A percentile compares a stretch with the other conserved stretches of the same genome.
Evolutionary conservation across 176 grass and related monocot genomes (phyloP).

Genomic region (Oryza punctata): DNA sequence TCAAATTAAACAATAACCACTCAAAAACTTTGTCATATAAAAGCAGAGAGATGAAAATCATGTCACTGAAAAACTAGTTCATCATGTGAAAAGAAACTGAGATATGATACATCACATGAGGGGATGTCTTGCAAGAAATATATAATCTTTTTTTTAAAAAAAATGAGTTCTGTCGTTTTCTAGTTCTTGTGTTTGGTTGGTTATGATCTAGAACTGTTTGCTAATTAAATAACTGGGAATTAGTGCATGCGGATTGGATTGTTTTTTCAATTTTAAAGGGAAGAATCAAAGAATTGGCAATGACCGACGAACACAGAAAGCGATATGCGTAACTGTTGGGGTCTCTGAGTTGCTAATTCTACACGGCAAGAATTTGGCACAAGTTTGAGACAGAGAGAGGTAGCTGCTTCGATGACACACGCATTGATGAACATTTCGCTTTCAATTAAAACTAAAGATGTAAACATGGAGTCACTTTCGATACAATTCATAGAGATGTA

Average conservation of each 20-base stretch:
- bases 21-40: neutral
- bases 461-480: neutral
- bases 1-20: neutral
- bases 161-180: neutral
- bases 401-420: neutral
- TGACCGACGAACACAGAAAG: neutral
- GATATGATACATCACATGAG: neutral
- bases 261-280: neutral
- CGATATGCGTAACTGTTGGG: neutral
- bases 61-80: neutral
- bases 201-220: neutral
- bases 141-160: neutral
- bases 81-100: neutral
- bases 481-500: neutral
- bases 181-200: neutral
- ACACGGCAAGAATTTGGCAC: slow-evolving; percentile 21
- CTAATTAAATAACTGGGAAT: neutral
- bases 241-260: neutral
- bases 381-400: neutral
- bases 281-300: neutral
- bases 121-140: neutral
- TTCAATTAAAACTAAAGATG: neutral
- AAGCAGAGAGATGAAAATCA: neutral
- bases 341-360: slow-evolving; percentile 9
- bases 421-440: neutral